Evolutionary conservation across 352 stramenopile genomes (phyloP).

Genomic region (Pythium monospermum): DNA sequence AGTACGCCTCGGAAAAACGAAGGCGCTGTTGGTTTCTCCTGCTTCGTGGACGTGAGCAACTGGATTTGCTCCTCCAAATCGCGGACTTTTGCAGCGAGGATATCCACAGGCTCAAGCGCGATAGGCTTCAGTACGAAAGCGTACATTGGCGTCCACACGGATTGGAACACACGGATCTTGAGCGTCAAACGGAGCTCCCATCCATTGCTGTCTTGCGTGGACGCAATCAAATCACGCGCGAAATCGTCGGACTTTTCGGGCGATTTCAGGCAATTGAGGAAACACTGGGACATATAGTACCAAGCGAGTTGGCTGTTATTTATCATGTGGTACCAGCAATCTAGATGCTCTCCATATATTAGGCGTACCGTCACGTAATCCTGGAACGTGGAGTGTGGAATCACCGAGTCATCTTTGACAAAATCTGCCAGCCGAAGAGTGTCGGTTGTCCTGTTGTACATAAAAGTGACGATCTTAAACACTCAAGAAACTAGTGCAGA

Average conservation of each 20-base stretch:
- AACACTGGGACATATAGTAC: neutral
- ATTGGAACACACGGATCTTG: neutral
- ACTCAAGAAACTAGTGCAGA: neutral
- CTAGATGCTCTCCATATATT: neutral
- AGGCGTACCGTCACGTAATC: neutral
- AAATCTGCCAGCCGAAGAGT: conserved; percentile 1
- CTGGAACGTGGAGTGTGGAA: neutral
- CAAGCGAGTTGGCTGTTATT: too few species aligned
- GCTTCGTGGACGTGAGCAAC: neutral
- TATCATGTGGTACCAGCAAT: too few species aligned
- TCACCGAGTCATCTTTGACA: neutral
- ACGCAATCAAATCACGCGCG: neutral
- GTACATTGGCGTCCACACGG: neutral
- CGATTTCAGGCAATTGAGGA: neutral
- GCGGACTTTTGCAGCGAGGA: neutral
- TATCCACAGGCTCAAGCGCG: neutral
- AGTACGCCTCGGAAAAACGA: neutral
- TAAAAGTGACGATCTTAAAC: neutral
- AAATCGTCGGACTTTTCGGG: neutral
- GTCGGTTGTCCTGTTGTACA: neutral
- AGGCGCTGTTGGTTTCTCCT: neutral
- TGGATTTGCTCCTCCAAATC: neutral
- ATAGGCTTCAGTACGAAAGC: neutral
- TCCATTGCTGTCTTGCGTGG: neutral
- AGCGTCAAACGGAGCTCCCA: neutral